phyloP scores from a whole-genome alignment of 2,329 filamentous ascomycete species.

The Sordariomycetes sp. region DNA sequence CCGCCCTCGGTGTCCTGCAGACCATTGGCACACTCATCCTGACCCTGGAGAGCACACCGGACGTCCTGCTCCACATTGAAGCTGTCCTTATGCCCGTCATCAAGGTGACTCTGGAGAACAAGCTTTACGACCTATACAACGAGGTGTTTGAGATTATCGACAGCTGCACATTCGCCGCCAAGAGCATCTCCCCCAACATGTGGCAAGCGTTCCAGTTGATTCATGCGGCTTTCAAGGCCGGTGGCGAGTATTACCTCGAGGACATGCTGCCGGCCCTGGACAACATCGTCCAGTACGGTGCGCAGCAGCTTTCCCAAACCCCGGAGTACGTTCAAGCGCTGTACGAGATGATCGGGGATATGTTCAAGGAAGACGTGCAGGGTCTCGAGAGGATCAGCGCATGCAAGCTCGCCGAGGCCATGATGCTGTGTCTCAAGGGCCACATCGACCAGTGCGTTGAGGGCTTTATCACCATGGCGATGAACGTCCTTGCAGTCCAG shows the following conservation, averaged over 20 bases:
- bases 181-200: slow-evolving; percentile 92
- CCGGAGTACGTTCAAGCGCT: slow-evolving; percentile 81
- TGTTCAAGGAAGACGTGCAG: slow-evolving; percentile 88
- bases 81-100: slow-evolving; percentile 96
- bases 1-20: slow-evolving; percentile 88
- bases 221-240: slow-evolving; percentile 93
- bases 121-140: slow-evolving; percentile 95
- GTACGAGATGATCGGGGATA: slow-evolving; percentile 88
- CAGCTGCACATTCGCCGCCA: slow-evolving; percentile 96
- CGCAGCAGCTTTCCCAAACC: slow-evolving; percentile 69
- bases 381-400: slow-evolving; percentile 94
- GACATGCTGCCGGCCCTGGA: slow-evolving; percentile 97
- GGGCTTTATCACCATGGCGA: slow-evolving; percentile 82
- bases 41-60: slow-evolving; percentile 92
- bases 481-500: slow-evolving; percentile 66
- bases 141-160: slow-evolving; percentile 99
- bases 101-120: slow-evolving; percentile 91
- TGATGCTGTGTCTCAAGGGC: slow-evolving; percentile 90
- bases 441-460: slow-evolving; percentile 82
- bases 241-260: slow-evolving; percentile 93
- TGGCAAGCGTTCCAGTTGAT: slow-evolving; percentile 98
- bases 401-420: slow-evolving; percentile 92
- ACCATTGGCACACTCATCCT: slow-evolving; percentile 96
- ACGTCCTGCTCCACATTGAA: slow-evolving; percentile 89
- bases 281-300: slow-evolving; percentile 94